Evolutionary conservation across 2,329 filamentous ascomycete genomes (phyloP), one percentile per base, ranked within the genome.

Genomic region (Thyridium curvatum): DNA sequence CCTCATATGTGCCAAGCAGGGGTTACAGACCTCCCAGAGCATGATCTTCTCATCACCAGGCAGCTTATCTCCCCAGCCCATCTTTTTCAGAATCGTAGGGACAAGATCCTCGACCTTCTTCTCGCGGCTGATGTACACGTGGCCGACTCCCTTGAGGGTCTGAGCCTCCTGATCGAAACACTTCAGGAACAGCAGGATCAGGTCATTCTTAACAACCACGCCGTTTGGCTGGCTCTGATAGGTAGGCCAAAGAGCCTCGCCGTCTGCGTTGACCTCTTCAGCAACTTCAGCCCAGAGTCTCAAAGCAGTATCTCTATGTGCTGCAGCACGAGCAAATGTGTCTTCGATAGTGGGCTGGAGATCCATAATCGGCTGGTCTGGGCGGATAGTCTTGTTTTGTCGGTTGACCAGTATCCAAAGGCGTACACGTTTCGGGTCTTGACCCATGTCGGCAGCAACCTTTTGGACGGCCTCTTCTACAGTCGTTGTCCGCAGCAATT

Each of bases 341-440:
- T 96, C 89, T 49, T 90, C 86, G 12, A 93, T 69, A 0, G 82
- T 90, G 58, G 87, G 84, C 5, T 82, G 74, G 2, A 79, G 65
- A 53, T 94, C 89, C 57, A 78, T 77, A 35, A 98, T 80, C 0
- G 89, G 86, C 42, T 87, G 82, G 56, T 98, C 93, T 0, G 94
- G 93, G 14, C 93, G 80, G 30, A 88, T 84, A 0, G 93, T 98
- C 62, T 95, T 96, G 59, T 98, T 98, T 60, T 98, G 93, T 10
- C 93, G 84, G 56, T 96, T 97, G 2, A 98, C 93, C 90, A 98
- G 96, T 39, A 88, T 79, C 94, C 93, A 98, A 14, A 95, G 76
- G 16, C 93, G 79, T 17, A 97, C 65, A 44, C 78, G 76, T 41
- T 79, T 79, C 1, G 83, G 70, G 33, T 90, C 80, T 36, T 84